Evolutionary conservation across 257 asterid species (phyloP), one percentile per base, ranked within the genome.

Genomic region (Nicotiana noctiflora): DNA sequence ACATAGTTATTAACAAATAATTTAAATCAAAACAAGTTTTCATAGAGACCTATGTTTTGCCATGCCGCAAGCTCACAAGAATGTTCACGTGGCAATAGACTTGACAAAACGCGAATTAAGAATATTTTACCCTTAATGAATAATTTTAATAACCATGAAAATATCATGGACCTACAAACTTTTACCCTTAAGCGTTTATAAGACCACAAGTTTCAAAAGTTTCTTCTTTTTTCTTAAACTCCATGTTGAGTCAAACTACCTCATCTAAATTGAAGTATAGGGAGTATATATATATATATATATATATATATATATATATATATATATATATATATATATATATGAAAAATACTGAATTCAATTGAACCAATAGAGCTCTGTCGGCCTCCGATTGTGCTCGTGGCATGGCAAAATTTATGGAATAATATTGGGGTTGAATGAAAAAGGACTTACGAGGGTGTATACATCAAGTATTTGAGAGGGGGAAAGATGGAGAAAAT

Each of bases 371-470:
- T 23, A 60, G 2, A 57, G 12, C 19, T 57, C 6, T 11, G 10
- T 8, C 27, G 0, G 14, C 63, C 14, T 57, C 63, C 0, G 5
- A 6, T 21, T 59, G 17, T 14, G 21, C 15, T 18, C 4, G 25
- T 0, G 1, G 17, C 17, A 60, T 21, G 32, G 1, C 27, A 19
- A 19, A n/a, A n/a, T 7, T 8, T 55, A 55, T 17, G 23, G 8
- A 7, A 53, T 57, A 57, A n/a, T 57, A 7, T 57, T 3, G 4
- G 29, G 23, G 63, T 57, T 65, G 75, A 31, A 65, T 2, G 25
- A 67, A 6, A 67, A 67, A 44, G 4, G 55, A 79, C 82, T 64
- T 80, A 80, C 82, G 82, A 62, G 55, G 82, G 82, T 8, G 82
- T 80, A 57, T 80, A 80, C 57, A 68, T 68, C 31, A 46, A 19